Evolutionary conservation across 2,329 filamentous ascomycete genomes (phyloP).

Genomic region (Talaromyces atroroseus): DNA sequence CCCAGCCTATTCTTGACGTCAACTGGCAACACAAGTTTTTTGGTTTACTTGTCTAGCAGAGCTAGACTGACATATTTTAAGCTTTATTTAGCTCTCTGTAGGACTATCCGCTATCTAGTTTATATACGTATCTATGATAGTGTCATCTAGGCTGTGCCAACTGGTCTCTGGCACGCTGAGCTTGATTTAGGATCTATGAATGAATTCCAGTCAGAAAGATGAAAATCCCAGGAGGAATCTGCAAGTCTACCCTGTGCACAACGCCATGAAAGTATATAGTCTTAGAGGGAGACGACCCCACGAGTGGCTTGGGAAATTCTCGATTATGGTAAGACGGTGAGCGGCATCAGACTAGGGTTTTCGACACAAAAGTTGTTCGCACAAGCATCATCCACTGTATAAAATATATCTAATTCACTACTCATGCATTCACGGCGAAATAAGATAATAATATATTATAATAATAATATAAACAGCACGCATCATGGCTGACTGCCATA

Average conservation of each 20-base stretch:
- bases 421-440: not conserved
- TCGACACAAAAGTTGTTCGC: no score
- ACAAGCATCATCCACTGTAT: not conserved
- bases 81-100: not conserved
- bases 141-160: not conserved
- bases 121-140: not conserved
- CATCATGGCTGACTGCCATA: not conserved
- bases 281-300: not conserved
- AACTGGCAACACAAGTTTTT: not conserved
- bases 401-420: not conserved
- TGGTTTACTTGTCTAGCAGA: not conserved
- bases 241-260: not conserved
- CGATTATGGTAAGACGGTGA: not conserved
- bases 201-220: not conserved
- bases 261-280: not conserved
- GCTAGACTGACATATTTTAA: not conserved
- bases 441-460: no score
- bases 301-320: not conserved
- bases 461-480: not conserved
- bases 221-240: not conserved
- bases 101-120: not conserved
- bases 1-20: not conserved
- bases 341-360: not conserved
- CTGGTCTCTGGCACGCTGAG: not conserved
- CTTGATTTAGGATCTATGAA: not conserved